These are phyloP conservation scores for Capsicum pubescens DNA, from an alignment of 257 asterid species.

Conservation along the genomic window DNA sequence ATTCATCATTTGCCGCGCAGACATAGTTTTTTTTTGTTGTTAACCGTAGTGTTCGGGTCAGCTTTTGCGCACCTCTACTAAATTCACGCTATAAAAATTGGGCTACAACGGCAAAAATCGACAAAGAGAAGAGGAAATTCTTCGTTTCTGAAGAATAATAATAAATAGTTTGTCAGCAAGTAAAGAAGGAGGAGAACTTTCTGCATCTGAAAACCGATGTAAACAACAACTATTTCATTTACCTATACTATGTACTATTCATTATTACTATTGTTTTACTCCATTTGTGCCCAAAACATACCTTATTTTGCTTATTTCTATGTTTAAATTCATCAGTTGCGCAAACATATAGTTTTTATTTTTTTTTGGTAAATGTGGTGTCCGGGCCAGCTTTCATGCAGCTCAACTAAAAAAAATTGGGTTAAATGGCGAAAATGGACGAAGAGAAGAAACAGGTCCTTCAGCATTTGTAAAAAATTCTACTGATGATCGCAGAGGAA, in stretches of 20 bases:
- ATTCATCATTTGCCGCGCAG: neutral
- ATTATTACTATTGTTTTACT: neutral
- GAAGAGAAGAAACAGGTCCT: too few relatives aligned
- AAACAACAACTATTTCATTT: constrained; percentile 11
- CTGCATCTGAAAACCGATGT: constrained; percentile 37
- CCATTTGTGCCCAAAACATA: neutral
- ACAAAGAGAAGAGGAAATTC: too few relatives aligned
- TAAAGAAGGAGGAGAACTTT: constrained; percentile 58
- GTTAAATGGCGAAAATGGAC: neutral
- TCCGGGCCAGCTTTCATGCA: too few relatives aligned
- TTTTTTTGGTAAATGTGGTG: too few relatives aligned
- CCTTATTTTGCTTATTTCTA: neutral
- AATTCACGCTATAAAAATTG: neutral
- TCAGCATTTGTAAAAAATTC: too few relatives aligned
- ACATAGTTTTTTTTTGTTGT: too few relatives aligned
- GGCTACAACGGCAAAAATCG: neutral
- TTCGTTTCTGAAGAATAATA: neutral
- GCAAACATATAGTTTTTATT: too few relatives aligned
- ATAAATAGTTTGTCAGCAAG: constrained; percentile 15
- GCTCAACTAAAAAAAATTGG: neutral
- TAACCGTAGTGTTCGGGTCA: too few relatives aligned
- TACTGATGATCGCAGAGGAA: too few relatives aligned
- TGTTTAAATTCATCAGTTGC: neutral
- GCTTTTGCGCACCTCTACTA: too few relatives aligned
- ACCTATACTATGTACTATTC: neutral